Evolutionary conservation across 208 protist genomes (phyloP).

Genomic region (Acanthamoeba lenticulata): DNA sequence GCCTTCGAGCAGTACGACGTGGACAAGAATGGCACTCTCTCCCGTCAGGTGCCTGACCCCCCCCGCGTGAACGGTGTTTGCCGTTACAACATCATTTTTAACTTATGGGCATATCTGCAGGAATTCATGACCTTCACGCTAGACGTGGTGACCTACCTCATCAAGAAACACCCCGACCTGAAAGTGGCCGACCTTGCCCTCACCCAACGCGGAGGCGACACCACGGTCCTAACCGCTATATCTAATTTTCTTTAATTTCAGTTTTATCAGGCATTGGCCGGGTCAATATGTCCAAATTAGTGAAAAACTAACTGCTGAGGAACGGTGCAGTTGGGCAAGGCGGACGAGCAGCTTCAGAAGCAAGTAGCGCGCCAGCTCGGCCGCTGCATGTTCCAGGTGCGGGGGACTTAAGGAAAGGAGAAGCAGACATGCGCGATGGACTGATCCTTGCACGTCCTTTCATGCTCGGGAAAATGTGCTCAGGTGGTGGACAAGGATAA

Average conservation of each 20-base stretch:
- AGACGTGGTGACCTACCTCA: neutral
- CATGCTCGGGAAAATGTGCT: neutral
- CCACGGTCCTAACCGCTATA: neutral
- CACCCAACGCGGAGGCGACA: neutral
- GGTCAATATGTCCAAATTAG: neutral
- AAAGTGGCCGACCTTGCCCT: neutral
- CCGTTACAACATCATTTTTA: too few species aligned
- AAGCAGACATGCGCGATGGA: neutral
- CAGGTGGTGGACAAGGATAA: neutral
- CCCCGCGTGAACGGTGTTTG: too few species aligned
- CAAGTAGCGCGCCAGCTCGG: neutral
- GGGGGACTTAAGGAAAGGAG: too few species aligned
- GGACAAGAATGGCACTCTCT: neutral
- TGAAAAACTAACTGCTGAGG: too few species aligned
- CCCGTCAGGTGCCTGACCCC: too few species aligned
- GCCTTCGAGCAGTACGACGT: neutral
- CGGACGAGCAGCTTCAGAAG: neutral
- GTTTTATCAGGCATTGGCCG: neutral
- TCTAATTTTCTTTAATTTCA: neutral
- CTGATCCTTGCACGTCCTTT: neutral
- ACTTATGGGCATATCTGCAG: too few species aligned
- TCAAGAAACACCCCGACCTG: neutral
- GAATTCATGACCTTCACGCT: neutral
- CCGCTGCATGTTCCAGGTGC: neutral
- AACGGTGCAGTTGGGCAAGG: neutral